A percentile compares a stretch with the other conserved stretches of the same genome.
These are phyloP conservation scores for Rhypophila decipiens DNA, from an alignment of 495 filamentous ascomycete species.

Conservation along the genomic window DNA sequence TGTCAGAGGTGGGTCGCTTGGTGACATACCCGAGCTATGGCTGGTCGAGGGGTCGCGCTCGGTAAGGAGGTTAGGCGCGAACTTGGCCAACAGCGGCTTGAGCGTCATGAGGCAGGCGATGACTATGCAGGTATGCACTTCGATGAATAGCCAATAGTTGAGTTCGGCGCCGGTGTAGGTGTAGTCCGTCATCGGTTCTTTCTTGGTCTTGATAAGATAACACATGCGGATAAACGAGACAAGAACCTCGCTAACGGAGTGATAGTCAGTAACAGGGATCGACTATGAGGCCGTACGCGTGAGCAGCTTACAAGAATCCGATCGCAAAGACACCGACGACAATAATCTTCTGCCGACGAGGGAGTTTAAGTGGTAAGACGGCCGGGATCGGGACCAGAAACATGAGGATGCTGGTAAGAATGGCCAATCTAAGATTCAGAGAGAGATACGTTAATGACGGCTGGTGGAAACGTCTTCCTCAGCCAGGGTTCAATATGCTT, in stretches of 20 bases:
- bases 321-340: constrained; percentile 29
- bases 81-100: constrained; percentile 15
- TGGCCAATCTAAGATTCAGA: constrained; percentile 34
- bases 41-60: neutral
- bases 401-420: constrained; percentile 43
- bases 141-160: constrained; percentile 18
- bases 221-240: constrained; percentile 23
- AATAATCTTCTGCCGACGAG: constrained; percentile 28
- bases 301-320: constrained; percentile 36
- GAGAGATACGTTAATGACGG: no score
- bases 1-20: constrained; percentile 11
- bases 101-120: constrained; percentile 24
- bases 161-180: constrained; percentile 11
- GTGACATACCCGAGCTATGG: neutral
- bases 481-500: no score
- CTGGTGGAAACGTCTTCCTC: no score
- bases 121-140: constrained; percentile 19
- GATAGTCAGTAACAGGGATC: no score
- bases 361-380: constrained; percentile 28
- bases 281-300: no score
- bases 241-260: no score
- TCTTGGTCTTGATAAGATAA: constrained; percentile 9
- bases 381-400: constrained; percentile 33
- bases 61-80: constrained; percentile 14
- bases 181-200: constrained; percentile 13